phyloP scores from a whole-genome alignment of 164 flowering plant genomes.

The Liriodendron chinense region DNA sequence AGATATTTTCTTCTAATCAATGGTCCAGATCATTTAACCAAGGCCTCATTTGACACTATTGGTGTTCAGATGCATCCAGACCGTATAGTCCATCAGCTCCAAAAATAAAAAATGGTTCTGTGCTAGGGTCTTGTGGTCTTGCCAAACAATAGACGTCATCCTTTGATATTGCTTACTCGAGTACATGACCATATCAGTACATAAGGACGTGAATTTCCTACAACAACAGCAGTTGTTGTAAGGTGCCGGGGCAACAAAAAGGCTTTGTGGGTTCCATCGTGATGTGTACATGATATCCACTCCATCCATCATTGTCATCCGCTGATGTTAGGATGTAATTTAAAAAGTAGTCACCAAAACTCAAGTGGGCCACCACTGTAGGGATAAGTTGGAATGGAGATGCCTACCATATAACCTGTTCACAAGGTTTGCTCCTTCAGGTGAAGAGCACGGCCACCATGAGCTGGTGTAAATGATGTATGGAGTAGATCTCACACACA shows the following conservation, averaged over 20 bases:
- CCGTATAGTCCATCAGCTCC: slow-evolving; percentile 1
- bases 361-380: neutral
- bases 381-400: no score
- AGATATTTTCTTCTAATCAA: no score
- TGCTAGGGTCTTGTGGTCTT: slow-evolving; percentile 9
- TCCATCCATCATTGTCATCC: neutral
- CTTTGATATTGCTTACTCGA: slow-evolving; percentile 9
- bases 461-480: neutral
- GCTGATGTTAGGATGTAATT: neutral
- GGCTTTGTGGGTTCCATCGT: neutral
- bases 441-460: no score
- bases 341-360: neutral
- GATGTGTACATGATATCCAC: neutral
- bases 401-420: no score
- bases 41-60: no score
- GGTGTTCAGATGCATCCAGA: no score
- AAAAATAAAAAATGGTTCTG: slow-evolving; percentile 31
- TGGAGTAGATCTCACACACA: neutral
- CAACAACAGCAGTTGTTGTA: neutral
- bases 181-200: no score
- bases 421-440: no score
- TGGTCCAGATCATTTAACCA: no score
- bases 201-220: slow-evolving; percentile 9
- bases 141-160: slow-evolving; percentile 27
- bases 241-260: neutral